These are phyloP conservation scores for Fonsecaea erecta DNA, from an alignment of 2,329 filamentous ascomycete genomes.

Conservation along the genomic window DNA sequence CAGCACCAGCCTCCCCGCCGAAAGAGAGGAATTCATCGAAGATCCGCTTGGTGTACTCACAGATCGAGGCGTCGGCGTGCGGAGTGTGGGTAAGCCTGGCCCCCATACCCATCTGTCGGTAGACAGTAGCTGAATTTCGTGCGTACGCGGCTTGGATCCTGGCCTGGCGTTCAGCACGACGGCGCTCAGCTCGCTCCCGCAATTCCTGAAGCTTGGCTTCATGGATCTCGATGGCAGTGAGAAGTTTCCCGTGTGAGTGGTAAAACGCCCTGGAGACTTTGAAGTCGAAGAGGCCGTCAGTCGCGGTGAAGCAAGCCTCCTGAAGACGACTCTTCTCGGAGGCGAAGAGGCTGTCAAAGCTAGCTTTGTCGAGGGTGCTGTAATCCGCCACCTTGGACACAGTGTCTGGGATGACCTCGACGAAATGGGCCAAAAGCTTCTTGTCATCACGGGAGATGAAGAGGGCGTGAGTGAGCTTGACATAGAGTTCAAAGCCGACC, in stretches of 20 bases:
- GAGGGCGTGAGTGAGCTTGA: constrained; percentile 23
- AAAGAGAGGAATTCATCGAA: constrained; percentile 13
- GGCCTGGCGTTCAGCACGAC: constrained; percentile 13
- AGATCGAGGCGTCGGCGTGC: constrained; percentile 13
- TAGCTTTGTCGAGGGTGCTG: background rate
- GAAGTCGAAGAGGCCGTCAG: constrained; percentile 18
- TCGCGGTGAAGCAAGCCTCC: constrained; percentile 1
- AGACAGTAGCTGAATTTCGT: constrained; percentile 9
- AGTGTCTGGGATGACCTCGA: constrained; percentile 22
- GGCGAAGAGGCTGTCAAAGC: constrained; percentile 11
- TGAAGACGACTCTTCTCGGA: constrained; percentile 14
- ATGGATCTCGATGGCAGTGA: constrained; percentile 22
- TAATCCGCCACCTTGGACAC: constrained; percentile 5
- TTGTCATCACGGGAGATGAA: constrained; percentile 25
- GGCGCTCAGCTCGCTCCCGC: constrained; percentile 9
- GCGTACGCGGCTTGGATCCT: background rate
- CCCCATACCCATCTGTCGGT: constrained; percentile 28
- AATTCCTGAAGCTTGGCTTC: constrained; percentile 24
- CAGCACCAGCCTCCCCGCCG: background rate
- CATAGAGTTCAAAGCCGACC: constrained; percentile 22
- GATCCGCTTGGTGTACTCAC: constrained; percentile 17
- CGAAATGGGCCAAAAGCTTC: constrained; percentile 15
- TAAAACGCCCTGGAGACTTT: constrained; percentile 23
- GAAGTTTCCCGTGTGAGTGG: constrained; percentile 19
- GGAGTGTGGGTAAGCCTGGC: constrained; percentile 16